phyloP scores from a whole-genome alignment of 345 rosid species.

The Murraya koenigii region DNA sequence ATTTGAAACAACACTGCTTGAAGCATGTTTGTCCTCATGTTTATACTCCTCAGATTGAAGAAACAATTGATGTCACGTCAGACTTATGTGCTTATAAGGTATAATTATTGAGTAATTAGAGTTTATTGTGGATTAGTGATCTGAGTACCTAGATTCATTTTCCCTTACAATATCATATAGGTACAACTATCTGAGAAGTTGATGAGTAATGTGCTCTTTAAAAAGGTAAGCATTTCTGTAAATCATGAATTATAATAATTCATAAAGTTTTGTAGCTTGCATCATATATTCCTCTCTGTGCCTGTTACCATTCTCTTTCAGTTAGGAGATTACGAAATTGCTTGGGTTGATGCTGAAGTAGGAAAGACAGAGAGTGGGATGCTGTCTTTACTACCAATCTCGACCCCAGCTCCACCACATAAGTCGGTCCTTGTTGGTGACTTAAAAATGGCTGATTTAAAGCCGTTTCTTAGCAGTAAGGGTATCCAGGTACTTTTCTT shows the following conservation, averaged over 20 bases:
- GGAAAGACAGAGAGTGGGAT: constrained; percentile 77
- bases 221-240: constrained; percentile 54
- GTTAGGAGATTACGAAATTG: constrained; percentile 93
- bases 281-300: background rate
- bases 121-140: background rate
- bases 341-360: constrained; percentile 88
- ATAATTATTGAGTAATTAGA: constrained; percentile 1
- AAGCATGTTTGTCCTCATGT: constrained; percentile 84
- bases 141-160: constrained; percentile 11
- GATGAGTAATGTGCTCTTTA: constrained; percentile 93
- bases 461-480: constrained; percentile 83
- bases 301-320: constrained; percentile 27
- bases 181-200: constrained; percentile 95
- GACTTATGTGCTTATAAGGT: constrained; percentile 98
- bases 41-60: constrained; percentile 89
- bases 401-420: constrained; percentile 62
- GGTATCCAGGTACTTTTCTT: constrained; percentile 67
- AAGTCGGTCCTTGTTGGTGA: constrained; percentile 93
- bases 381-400: constrained; percentile 63
- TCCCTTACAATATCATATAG: constrained; percentile 35
- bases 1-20: constrained; percentile 89
- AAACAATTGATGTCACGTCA: constrained; percentile 89
- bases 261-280: background rate
- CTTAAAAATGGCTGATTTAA: constrained; percentile 87
- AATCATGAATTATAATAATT: background rate